Evolutionary conservation across 805 yeast genomes (phyloP), one percentile per base, ranked within the genome.

Genomic region (Suhomyces prunicola): DNA sequence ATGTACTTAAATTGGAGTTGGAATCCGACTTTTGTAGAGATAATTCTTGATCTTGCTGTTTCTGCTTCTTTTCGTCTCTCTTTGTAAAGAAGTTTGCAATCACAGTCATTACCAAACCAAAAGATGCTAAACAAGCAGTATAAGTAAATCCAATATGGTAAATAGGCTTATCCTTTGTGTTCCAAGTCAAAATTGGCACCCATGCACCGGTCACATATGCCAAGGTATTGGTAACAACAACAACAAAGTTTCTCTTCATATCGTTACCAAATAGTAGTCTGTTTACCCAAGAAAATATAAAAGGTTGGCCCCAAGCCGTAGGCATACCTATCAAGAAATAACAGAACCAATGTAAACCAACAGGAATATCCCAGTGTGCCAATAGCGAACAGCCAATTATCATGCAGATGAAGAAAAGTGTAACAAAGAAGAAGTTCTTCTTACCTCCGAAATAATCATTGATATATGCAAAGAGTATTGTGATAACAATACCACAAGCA

Each of bases 211-310:
- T 71, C 19, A 71, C 73, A 55, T 73, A 74, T 2, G 77, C 76
- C 56, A 71, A 60, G 4, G 69, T 67, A 50, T 74, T 74, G 12
- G 78, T 74, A 39, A 60, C 54, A 9, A 74, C 76, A 27, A 73
- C 71, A n/a, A 72, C 64, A 50, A 73, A 73, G 50, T 50, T 57
- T 67, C 73, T 62, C 64, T 72, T 69, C 74, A 71, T 63, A 60
- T 78, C 82, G 53, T 78, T 78, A 6, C 69, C 63, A 24, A 70
- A 69, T 19, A 82, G 61, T 24, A 76, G 59, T 41, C 81, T 67
- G 60, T 82, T 82, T 36, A 81, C 74, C 87, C 86, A 83, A 2
- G 83, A 70, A 55, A 75, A 82, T n/a, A 81, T 78, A 56, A 78
- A 73, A 2, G 85, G 85, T 65, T 80, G 85, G 1, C 84, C 86